Evolutionary conservation across 2,329 filamentous ascomycete genomes (phyloP).

Genomic region (Ophioceras dolichostomum): DNA sequence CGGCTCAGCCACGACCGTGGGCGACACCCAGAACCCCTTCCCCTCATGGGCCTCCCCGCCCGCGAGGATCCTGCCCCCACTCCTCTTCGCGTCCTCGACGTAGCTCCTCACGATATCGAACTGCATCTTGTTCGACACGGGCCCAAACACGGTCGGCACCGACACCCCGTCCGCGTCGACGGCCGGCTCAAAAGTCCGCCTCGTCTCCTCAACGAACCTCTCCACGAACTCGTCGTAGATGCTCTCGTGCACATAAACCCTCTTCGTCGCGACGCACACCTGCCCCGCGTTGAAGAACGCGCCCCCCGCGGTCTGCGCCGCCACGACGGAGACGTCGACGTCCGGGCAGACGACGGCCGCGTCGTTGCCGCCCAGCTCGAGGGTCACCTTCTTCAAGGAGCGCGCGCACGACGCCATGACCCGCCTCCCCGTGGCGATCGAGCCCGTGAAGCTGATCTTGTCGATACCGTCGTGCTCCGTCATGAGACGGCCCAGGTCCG

Average conservation of each 20-base stretch:
- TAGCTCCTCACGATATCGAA: constrained; percentile 46
- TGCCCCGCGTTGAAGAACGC: constrained; percentile 48
- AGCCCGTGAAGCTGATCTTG: constrained; percentile 48
- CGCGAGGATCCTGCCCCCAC: constrained; percentile 30
- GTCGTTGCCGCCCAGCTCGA: constrained; percentile 34
- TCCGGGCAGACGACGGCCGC: constrained; percentile 31
- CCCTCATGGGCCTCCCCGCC: constrained; percentile 28
- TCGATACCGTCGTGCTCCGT: constrained; percentile 40
- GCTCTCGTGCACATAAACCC: constrained; percentile 40
- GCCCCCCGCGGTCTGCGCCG: constrained; percentile 29
- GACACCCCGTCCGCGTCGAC: constrained; percentile 36
- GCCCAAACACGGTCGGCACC: constrained; percentile 38
- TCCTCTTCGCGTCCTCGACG: constrained; percentile 38
- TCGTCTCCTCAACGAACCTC: constrained; percentile 32
- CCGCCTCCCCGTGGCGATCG: constrained; percentile 31
- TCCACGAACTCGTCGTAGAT: constrained; percentile 36
- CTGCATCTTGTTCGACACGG: constrained; percentile 54
- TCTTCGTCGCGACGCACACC: constrained; percentile 38
- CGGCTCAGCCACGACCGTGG: constrained; percentile 46
- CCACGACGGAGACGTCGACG: constrained; percentile 27
- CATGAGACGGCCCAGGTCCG: constrained; percentile 38
- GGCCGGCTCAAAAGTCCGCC: constrained; percentile 23
- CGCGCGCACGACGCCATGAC: constrained; percentile 12
- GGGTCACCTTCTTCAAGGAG: constrained; percentile 29
- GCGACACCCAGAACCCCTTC: constrained; percentile 44